Evolutionary conservation across 2,329 filamentous ascomycete genomes (phyloP).

Genomic region (Penicillium italicum): DNA sequence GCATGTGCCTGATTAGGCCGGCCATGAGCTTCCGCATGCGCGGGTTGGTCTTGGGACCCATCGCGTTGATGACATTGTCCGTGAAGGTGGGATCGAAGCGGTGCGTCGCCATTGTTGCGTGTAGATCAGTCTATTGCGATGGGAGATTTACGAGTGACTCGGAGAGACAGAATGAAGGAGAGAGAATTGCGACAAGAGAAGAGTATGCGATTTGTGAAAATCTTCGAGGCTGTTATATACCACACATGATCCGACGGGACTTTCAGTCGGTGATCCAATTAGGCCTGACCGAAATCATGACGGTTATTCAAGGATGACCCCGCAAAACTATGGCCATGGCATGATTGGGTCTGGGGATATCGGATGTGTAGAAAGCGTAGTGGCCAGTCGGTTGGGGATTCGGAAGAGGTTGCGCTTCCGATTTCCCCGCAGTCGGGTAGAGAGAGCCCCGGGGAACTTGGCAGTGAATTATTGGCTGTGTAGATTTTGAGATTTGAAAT

Average conservation of each 20-base stretch:
- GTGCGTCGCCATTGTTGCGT: slow-evolving; percentile 27
- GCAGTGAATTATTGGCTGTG: not conserved
- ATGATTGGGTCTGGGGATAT: slow-evolving; percentile 10
- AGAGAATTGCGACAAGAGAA: not conserved
- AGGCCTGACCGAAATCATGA: slow-evolving; percentile 17
- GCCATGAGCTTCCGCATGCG: slow-evolving; percentile 62
- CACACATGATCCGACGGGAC: slow-evolving; percentile 16
- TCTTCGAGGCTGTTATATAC: slow-evolving; percentile 9
- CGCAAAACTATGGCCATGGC: slow-evolving; percentile 13
- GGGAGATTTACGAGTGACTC: not conserved
- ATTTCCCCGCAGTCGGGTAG: slow-evolving; percentile 16
- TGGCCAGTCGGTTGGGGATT: slow-evolving; percentile 8
- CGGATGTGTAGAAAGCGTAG: slow-evolving; percentile 1
- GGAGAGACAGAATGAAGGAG: not conserved
- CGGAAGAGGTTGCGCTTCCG: slow-evolving; percentile 22
- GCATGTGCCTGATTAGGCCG: slow-evolving; percentile 53
- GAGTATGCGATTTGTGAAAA: not conserved
- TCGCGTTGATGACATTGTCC: slow-evolving; percentile 68
- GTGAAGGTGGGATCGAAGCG: slow-evolving; percentile 54
- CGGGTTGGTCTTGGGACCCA: slow-evolving; percentile 66
- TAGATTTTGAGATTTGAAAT: too few species aligned
- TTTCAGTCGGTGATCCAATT: not conserved
- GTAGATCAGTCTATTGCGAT: not conserved
- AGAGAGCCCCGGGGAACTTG: not conserved
- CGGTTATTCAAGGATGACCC: slow-evolving; percentile 22